Conservation (phyloP, 1,284 basidiomycete species). For the Waitea zeae region DNA sequence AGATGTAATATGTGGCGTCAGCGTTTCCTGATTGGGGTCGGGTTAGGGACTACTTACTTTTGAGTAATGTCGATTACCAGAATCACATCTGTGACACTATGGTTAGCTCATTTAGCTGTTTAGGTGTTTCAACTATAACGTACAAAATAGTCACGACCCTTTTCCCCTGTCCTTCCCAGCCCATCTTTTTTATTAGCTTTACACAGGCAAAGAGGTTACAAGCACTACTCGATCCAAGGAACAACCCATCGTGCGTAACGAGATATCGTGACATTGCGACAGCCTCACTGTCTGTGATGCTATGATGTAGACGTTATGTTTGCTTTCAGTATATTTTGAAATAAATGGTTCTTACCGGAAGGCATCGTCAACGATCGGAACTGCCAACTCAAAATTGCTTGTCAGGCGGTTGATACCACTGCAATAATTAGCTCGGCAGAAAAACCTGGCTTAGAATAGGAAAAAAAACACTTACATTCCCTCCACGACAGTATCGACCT, state of each 20-base stretch:
- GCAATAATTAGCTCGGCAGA: slow-evolving; percentile 10
- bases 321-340: not conserved
- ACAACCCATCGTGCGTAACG: slow-evolving; percentile 80
- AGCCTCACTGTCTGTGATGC: slow-evolving; percentile 79
- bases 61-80: slow-evolving; percentile 73
- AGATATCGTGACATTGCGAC: slow-evolving; percentile 87
- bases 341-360: slow-evolving; percentile 40
- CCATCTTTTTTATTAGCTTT: slow-evolving; percentile 54
- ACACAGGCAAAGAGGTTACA: slow-evolving; percentile 90
- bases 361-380: slow-evolving; percentile 74
- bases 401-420: slow-evolving; percentile 86
- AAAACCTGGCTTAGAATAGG: not conserved
- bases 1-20: too few relatives aligned
- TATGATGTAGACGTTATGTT: slow-evolving; percentile 14
- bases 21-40: too few relatives aligned
- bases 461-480: slow-evolving; percentile 42
- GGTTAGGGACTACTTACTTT: slow-evolving; percentile 44
- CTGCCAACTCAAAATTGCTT: slow-evolving; percentile 69
- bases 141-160: slow-evolving; percentile 75
- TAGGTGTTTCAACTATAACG: slow-evolving; percentile 12
- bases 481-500: slow-evolving; percentile 86
- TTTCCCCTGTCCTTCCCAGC: slow-evolving; percentile 39
- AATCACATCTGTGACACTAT: slow-evolving; percentile 52
- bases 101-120: not conserved
- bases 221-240: slow-evolving; percentile 91